phyloP scores from a whole-genome alignment of 345 rosid genomes.

The Sisymbrium irio region DNA sequence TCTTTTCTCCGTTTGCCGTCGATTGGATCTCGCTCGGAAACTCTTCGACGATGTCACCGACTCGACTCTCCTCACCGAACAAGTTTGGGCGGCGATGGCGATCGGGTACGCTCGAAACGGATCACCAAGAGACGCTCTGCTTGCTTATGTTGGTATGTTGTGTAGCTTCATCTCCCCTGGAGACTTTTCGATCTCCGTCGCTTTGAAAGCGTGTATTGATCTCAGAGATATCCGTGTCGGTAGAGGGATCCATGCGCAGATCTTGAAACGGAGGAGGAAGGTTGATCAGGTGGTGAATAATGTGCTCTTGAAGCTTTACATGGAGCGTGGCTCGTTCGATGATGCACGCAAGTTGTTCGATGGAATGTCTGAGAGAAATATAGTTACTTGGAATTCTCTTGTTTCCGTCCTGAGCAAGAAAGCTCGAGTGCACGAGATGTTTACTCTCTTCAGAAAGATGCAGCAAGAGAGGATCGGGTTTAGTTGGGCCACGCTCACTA shows the following conservation, averaged over 20 bases:
- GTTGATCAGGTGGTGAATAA: conserved; percentile 52
- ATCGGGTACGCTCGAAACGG: conserved; percentile 46
- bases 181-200: conserved; percentile 43
- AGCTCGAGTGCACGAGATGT: conserved; percentile 25
- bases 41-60: conserved; percentile 34
- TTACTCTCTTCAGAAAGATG: conserved; percentile 40
- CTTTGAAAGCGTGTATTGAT: conserved; percentile 43
- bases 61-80: conserved; percentile 24
- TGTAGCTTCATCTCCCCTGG: conserved; percentile 35
- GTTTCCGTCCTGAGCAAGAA: conserved; percentile 28
- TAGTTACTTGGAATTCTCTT: conserved; percentile 37
- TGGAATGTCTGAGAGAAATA: conserved; percentile 35
- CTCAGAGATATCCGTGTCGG: conserved; percentile 32
- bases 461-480: conserved; percentile 40
- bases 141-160: conserved; percentile 38
- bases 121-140: conserved; percentile 36
- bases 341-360: conserved; percentile 41
- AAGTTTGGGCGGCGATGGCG: conserved; percentile 53
- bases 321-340: conserved; percentile 28
- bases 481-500: conserved; percentile 48
- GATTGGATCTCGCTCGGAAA: conserved; percentile 37
- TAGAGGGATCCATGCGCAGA: conserved; percentile 45
- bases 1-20: conserved; percentile 46
- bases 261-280: conserved; percentile 37
- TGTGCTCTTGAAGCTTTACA: conserved; percentile 30